Evolutionary conservation across 2,329 filamentous ascomycete species (phyloP).

Genomic region (Nemania bipapillata): DNA sequence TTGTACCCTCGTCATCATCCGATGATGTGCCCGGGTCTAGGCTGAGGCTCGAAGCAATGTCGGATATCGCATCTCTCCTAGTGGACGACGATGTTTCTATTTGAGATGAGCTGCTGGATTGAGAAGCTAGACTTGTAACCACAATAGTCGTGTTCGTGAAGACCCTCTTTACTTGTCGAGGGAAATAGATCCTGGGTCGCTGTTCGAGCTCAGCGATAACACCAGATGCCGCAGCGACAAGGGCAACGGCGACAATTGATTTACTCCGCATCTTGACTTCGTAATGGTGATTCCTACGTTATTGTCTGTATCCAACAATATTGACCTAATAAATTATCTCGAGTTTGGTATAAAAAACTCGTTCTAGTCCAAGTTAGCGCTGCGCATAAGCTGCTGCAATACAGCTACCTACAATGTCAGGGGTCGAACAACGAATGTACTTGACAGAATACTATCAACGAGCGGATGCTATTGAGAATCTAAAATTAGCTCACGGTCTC

Average conservation of each 20-base stretch:
- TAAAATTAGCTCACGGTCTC: conserved; percentile 37
- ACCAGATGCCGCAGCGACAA: conserved; percentile 54
- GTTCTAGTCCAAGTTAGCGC: conserved; percentile 39
- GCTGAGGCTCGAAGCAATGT: conserved; percentile 40
- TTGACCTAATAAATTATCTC: conserved; percentile 22
- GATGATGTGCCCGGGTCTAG: conserved; percentile 36
- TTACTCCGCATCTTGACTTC: conserved; percentile 47
- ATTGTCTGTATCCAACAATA: conserved; percentile 32
- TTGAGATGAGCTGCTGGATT: conserved; percentile 37
- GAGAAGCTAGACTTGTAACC: conserved; percentile 45
- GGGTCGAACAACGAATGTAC: conserved; percentile 59
- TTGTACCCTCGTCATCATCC: conserved; percentile 20
- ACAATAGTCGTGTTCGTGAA: conserved; percentile 51
- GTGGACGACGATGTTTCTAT: conserved; percentile 41
- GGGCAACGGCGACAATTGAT: conserved; percentile 51
- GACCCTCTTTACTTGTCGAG: conserved; percentile 57
- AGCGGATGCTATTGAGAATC: conserved; percentile 50
- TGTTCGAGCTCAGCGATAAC: conserved; percentile 51
- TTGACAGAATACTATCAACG: conserved; percentile 59
- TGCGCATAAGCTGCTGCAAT: conserved; percentile 8
- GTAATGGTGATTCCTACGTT: conserved; percentile 38
- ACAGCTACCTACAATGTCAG: conserved; percentile 55
- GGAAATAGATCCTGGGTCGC: conserved; percentile 58
- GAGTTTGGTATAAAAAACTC: conserved; percentile 39
- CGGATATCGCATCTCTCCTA: conserved; percentile 44